Percentiles rank a stretch among this genome's conserved stretches.
phyloP scores from a whole-genome alignment of 78 protist species.

The Guillardia theta region DNA sequence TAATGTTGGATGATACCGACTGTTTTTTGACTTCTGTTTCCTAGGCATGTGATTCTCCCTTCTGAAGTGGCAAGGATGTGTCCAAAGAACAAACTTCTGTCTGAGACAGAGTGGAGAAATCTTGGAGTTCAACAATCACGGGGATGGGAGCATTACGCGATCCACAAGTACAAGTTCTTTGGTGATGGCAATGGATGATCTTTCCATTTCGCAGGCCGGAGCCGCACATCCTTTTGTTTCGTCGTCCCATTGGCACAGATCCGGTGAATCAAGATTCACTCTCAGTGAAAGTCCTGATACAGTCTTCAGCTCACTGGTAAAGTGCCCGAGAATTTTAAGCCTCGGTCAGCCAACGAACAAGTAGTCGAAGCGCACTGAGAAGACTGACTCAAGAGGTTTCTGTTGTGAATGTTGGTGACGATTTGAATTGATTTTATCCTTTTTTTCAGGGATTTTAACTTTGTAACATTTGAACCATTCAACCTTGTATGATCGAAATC shows the following conservation, averaged over 20 bases:
- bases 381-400: no score
- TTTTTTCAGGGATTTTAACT: no score
- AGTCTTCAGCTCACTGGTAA: no score
- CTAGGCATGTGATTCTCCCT: constrained; percentile 84
- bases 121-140: constrained; percentile 85
- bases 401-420: no score
- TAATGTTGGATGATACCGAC: background rate
- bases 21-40: background rate
- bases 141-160: constrained; percentile 91
- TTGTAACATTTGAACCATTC: no score
- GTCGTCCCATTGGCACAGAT: constrained; percentile 57
- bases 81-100: constrained; percentile 68
- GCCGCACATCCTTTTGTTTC: constrained; percentile 88
- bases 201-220: constrained; percentile 73
- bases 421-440: no score
- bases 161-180: constrained; percentile 53
- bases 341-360: no score
- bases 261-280: no score
- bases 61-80: constrained; percentile 61
- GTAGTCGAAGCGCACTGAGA: no score
- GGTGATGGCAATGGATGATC: background rate
- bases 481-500: no score
- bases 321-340: no score
- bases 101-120: constrained; percentile 86
- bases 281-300: no score